A percentile compares a stretch with the other conserved stretches of the same genome.
phyloP scores from a whole-genome alignment of 495 filamentous ascomycete genomes.

The Beverwykella pulmonaria region DNA sequence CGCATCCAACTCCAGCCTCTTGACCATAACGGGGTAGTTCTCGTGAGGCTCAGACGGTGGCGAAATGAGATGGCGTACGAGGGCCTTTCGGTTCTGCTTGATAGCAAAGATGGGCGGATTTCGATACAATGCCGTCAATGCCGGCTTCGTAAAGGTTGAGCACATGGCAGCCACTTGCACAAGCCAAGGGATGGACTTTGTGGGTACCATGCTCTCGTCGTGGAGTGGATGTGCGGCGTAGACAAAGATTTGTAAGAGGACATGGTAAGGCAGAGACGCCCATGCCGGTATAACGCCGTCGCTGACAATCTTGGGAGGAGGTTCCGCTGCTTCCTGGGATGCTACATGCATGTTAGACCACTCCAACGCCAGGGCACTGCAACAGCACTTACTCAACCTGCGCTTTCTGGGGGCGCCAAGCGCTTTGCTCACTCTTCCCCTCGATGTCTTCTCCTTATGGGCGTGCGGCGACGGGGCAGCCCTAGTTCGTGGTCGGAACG shows the following conservation, averaged over 20 bases:
- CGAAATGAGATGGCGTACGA: conserved; percentile 52
- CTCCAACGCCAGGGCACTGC: neutral
- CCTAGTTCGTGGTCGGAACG: neutral
- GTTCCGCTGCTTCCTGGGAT: neutral
- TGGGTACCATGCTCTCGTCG: conserved; percentile 49
- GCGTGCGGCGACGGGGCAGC: neutral
- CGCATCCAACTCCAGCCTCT: conserved; percentile 67
- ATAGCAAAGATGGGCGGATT: conserved; percentile 64
- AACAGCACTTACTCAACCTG: neutral
- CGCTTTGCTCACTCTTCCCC: conserved; percentile 1
- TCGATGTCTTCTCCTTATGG: conserved; percentile 8
- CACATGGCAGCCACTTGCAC: conserved; percentile 63
- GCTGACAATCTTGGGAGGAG: conserved; percentile 5
- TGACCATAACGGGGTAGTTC: conserved; percentile 67
- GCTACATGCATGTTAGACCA: conserved; percentile 9
- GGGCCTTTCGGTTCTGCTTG: conserved; percentile 52
- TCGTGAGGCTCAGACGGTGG: conserved; percentile 50
- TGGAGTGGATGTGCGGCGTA: conserved; percentile 65
- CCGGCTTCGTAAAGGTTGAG: conserved; percentile 69
- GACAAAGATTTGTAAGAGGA: conserved; percentile 69
- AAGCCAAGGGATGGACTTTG: conserved; percentile 61
- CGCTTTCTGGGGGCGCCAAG: conserved; percentile 12
- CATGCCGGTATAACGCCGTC: conserved; percentile 49
- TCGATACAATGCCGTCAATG: conserved; percentile 72
- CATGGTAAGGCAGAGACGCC: conserved; percentile 70